Base-by-base conservation (phyloP, 169 alveolate species). In the Plasmodium reichenowi region DNA sequence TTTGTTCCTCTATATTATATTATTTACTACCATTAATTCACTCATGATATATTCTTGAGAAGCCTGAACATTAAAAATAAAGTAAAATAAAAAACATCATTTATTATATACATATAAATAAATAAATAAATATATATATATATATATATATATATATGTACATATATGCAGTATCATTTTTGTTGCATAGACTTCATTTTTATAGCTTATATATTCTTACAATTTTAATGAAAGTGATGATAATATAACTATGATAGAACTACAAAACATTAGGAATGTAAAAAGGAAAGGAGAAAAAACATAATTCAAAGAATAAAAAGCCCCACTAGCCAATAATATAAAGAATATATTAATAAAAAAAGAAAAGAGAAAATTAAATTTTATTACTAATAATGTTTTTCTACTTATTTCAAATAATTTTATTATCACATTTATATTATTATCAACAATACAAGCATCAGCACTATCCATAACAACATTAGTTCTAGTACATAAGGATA, bases 401-500 rank as follows among this genome's bases (percentile, higher is more conserved):
- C 50, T 80, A 60, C 90, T 80, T 67, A 80, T 80, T 62, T 66
- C 83, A 68, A 67, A 67, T 60, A 80, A 67, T 72, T 80, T 80
- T 29, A 10, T 66, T 80, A 80, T 80, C 45, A 66, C 90, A 71
- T 72, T 68, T 80, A 80, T 60, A 48, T 80, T 60, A 50, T 80
- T 80, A 62, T 80, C 90, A 59, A 80, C 90, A 45, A 80, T 80
- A 71, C 83, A 80, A n/a, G 63, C 83, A 59, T 80, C 90, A 7
- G 90, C 90, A 47, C 83, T 80, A 15, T 80, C 90, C 90, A 80
- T 80, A 24, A 80, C 90, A 56, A 80, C 80, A 60, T 80, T 80
- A 43, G 90, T 50, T 50, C 90, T 54, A 52, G 90, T 80, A 62
- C 90, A 52, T 45, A 80, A 62, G 17, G 90, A 80, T 52, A 80